These are phyloP conservation scores for Phytophthora foliorum DNA, from an alignment of 352 stramenopile species.

Conservation along the genomic window DNA sequence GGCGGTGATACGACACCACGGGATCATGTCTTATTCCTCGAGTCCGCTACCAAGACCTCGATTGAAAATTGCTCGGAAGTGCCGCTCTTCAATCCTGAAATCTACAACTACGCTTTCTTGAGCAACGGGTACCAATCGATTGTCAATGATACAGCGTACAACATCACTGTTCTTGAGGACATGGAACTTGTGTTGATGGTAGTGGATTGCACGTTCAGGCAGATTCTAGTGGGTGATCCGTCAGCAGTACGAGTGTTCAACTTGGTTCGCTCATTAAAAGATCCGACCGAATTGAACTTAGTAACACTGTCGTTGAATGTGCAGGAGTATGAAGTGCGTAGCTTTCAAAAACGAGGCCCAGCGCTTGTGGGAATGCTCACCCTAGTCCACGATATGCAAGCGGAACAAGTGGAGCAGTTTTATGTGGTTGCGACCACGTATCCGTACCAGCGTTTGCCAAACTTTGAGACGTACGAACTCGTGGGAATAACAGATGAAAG, in stretches of 20 bases:
- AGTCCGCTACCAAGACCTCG: conserved; percentile 29
- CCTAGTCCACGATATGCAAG: conserved; percentile 37
- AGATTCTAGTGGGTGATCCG: conserved; percentile 28
- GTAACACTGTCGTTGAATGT: conserved; percentile 37
- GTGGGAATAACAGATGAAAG: conserved; percentile 28
- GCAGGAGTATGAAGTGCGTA: conserved; percentile 44
- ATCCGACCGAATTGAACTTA: conserved; percentile 30
- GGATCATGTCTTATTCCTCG: conserved; percentile 48
- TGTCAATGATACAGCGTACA: conserved; percentile 42
- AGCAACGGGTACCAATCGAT: conserved; percentile 36
- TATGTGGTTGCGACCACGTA: conserved; percentile 43
- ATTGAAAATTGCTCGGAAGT: conserved; percentile 32
- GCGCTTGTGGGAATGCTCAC: conserved; percentile 39
- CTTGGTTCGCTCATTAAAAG: conserved; percentile 31
- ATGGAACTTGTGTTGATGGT: conserved; percentile 55
- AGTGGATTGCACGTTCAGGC: conserved; percentile 48
- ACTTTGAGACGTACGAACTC: conserved; percentile 43
- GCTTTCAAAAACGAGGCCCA: conserved; percentile 27
- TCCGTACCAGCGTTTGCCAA: conserved; percentile 37
- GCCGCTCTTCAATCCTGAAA: conserved; percentile 19
- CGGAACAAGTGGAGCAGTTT: conserved; percentile 30
- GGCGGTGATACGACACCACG: conserved; percentile 39
- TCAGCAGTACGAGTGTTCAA: conserved; percentile 40
- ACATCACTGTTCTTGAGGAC: conserved; percentile 35
- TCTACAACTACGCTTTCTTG: conserved; percentile 53